A percentile compares a stretch with the other conserved stretches of the same genome.
phyloP scores from a whole-genome alignment of 371 early-diverging fungal species.

The Lichtheimia ornata region DNA sequence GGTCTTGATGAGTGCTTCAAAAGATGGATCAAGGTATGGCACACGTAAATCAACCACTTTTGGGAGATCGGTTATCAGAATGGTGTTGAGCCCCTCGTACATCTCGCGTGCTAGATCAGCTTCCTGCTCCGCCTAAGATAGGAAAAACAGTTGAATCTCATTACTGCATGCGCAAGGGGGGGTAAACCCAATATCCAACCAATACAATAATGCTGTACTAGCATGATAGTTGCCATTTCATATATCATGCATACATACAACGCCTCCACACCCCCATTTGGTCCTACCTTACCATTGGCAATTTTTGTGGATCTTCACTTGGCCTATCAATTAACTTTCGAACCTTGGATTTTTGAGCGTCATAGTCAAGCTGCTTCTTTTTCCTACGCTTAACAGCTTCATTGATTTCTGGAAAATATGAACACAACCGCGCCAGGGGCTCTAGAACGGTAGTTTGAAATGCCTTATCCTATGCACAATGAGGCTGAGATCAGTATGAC shows the following conservation, averaged over 20 bases:
- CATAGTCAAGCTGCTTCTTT: constrained; percentile 90
- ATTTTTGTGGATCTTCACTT: constrained; percentile 70
- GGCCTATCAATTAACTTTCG: constrained; percentile 82
- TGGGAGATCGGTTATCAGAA: constrained; percentile 86
- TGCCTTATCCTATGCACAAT: constrained; percentile 62
- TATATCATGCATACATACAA: background rate
- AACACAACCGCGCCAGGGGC: constrained; percentile 82
- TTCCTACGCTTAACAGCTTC: constrained; percentile 87
- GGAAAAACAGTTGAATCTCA: background rate
- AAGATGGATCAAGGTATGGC: constrained; percentile 85
- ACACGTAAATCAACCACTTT: constrained; percentile 86
- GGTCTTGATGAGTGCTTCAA: constrained; percentile 91
- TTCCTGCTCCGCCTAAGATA: constrained; percentile 73
- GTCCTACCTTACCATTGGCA: constrained; percentile 52
- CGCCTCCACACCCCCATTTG: background rate
- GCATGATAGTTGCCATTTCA: background rate
- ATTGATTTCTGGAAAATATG: constrained; percentile 91
- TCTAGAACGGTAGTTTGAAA: constrained; percentile 86
- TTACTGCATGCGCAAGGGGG: too few relatives aligned
- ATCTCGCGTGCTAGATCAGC: constrained; percentile 72
- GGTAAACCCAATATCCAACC: too few relatives aligned
- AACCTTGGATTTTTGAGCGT: constrained; percentile 71
- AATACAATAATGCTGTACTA: too few relatives aligned
- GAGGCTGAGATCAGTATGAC: too few relatives aligned
- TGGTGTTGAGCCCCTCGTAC: constrained; percentile 82